These are phyloP conservation scores for Yamadazyma taylorii DNA, from an alignment of 1,139 yeast species.

Conservation along the genomic window DNA sequence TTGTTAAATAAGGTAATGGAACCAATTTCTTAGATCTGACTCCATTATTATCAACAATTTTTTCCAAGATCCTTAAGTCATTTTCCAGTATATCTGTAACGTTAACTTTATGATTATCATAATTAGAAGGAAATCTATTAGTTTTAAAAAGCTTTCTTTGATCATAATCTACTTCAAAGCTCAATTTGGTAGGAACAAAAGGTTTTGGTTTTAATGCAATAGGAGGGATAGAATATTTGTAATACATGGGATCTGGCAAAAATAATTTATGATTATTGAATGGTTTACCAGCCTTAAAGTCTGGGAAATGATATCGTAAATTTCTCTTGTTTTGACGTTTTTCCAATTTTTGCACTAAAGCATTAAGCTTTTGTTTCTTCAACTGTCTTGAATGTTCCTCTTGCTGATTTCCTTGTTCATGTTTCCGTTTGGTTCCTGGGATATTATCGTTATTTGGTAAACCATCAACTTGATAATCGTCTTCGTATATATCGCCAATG, in stretches of 20 bases:
- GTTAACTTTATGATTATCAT: not conserved
- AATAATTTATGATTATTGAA: constrained; percentile 68
- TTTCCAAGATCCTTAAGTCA: constrained; percentile 34
- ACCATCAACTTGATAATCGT: constrained; percentile 6
- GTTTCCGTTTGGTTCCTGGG: constrained; percentile 18
- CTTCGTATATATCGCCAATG: constrained; percentile 38
- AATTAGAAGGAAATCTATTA: constrained; percentile 12
- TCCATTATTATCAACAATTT: constrained; percentile 17
- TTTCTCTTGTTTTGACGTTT: constrained; percentile 32
- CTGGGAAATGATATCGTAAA: constrained; percentile 59
- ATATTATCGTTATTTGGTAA: constrained; percentile 6
- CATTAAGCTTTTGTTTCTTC: constrained; percentile 27
- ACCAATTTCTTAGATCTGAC: constrained; percentile 16
- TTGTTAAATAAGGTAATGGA: constrained; percentile 30
- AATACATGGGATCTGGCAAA: constrained; percentile 59
- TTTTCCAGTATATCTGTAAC: constrained; percentile 28
- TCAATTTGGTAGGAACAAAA: constrained; percentile 57
- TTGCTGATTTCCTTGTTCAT: constrained; percentile 24
- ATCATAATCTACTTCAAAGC: constrained; percentile 50
- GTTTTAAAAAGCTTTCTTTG: constrained; percentile 45
- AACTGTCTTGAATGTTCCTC: constrained; percentile 1
- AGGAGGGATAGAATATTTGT: constrained; percentile 53
- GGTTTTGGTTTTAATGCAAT: constrained; percentile 51
- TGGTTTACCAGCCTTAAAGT: constrained; percentile 54
- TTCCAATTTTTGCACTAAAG: constrained; percentile 34